Conservation (phyloP, 139 green algal genomes). For the Tetradesmus lagerheimii region DNA sequence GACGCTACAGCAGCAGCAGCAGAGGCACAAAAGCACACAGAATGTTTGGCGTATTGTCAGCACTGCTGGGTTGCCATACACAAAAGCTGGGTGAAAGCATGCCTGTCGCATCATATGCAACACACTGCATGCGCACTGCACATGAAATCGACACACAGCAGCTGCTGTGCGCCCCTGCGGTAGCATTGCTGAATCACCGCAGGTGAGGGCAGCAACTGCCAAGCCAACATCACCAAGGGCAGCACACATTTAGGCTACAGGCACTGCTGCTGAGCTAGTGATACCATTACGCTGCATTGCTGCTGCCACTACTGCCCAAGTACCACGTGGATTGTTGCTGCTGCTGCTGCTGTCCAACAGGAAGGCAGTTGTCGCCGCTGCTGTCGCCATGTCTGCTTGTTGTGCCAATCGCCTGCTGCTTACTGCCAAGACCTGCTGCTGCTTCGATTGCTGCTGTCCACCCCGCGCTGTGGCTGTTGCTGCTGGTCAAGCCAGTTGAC, state of each 20-base stretch:
- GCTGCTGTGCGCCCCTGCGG: too few relatives aligned
- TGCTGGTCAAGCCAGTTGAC: too few relatives aligned
- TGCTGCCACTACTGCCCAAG: background rate
- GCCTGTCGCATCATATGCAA: too few relatives aligned
- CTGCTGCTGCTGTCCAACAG: background rate
- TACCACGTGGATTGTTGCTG: too few relatives aligned
- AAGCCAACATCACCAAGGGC: too few relatives aligned
- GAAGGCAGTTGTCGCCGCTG: background rate
- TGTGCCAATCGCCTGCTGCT: slow-evolving; percentile 17
- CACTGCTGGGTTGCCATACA: background rate
- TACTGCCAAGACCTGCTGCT: slow-evolving; percentile 69
- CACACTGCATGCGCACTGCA: too few relatives aligned
- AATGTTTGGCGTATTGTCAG: background rate
- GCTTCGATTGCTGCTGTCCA: background rate
- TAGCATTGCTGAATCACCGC: too few relatives aligned
- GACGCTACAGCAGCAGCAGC: slow-evolving; percentile 49
- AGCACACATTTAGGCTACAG: too few relatives aligned
- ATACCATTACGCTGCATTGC: background rate
- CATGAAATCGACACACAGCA: too few relatives aligned
- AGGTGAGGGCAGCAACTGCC: too few relatives aligned
- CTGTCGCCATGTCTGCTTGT: background rate
- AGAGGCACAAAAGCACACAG: background rate
- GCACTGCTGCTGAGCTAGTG: background rate
- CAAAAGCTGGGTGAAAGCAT: background rate
- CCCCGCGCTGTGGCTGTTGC: background rate